Percentiles rank a stretch among this genome's conserved stretches.
phyloP scores from a whole-genome alignment of 305 asterid species.

The Solanum hybrid region DNA sequence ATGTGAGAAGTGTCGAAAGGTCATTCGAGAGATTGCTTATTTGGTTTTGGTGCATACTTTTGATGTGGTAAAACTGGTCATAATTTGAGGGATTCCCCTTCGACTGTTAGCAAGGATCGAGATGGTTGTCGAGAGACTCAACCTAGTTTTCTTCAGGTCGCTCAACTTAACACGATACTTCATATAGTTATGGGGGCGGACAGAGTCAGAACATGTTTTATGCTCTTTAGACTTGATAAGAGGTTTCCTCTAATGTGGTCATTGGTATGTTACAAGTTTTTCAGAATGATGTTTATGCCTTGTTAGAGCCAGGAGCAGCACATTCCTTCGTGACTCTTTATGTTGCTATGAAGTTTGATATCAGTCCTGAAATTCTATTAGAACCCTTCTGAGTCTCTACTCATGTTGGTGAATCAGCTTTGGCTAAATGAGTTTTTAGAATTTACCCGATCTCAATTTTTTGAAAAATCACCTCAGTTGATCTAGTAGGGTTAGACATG shows the following conservation, averaged over 20 bases:
- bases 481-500: not conserved
- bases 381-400: not conserved
- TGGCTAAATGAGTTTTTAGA: not conserved
- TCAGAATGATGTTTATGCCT: not conserved
- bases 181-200: not conserved
- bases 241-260: not conserved
- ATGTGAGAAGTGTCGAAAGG: not conserved
- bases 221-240: not conserved
- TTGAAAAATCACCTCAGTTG: not conserved
- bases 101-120: not conserved
- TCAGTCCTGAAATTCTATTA: not conserved
- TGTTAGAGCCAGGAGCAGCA: not conserved
- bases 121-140: not conserved
- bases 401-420: not conserved
- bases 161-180: not conserved
- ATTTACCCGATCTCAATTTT: not conserved
- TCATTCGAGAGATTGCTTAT: too few species aligned
- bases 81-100: not conserved
- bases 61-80: not conserved
- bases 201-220: not conserved
- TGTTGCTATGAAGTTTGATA: not conserved
- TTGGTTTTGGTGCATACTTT: not conserved
- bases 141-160: not conserved
- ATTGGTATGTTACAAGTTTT: not conserved
- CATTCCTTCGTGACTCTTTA: not conserved